Base-by-base conservation (phyloP, 768 basidiomycete genomes). In the Suillus bovinus region DNA sequence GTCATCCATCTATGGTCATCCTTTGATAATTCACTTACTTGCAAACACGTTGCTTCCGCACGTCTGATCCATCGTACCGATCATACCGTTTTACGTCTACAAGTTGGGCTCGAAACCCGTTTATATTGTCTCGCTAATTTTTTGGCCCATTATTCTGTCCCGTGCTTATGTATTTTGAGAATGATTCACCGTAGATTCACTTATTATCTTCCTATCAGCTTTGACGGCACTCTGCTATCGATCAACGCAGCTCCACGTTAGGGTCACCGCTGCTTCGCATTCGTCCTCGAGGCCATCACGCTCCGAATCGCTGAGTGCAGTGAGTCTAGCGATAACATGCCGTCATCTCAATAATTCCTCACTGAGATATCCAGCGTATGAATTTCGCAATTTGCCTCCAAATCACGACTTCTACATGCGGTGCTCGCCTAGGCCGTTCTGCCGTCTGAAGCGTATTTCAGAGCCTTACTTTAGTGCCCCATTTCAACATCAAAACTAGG, bases 121-220 rank as follows among this genome's bases (percentile, higher is more conserved):
- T 60, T 44, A 47, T 63, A 47, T 66, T 58, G 59, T 69, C 41
- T 63, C 66, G 63, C 64, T 69, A 60, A 72, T 53, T 64, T 64
- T 55, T 64, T 71, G 64, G 67, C 75, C 67, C 69, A 60, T 69
- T 69, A 70, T 74, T 73, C 71, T 68, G 68, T 64, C 67, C 72
- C 65, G 72, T 66, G 72, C 62, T 74, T 74, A 75, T 74, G 72
- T 73, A 76, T 67, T 74, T 75, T 74, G 72, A 74, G 72, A 72
- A 49, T 67, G 61, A 46, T 72, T 59, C 65, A 65, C 74, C 72
- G 67, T 75, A 63, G 70, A 58, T 72, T 55, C 54, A 27, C 36
- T 27, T 56, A 38, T 39, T 56, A 56, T 56, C 36, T 56, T 10
- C 54, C 54, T 56, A 56, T 56, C 36, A 33, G 54, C 54, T 56